Evolutionary conservation across 2,329 filamentous ascomycete species (phyloP).

Genomic region (Albophoma yamanashiensis): DNA sequence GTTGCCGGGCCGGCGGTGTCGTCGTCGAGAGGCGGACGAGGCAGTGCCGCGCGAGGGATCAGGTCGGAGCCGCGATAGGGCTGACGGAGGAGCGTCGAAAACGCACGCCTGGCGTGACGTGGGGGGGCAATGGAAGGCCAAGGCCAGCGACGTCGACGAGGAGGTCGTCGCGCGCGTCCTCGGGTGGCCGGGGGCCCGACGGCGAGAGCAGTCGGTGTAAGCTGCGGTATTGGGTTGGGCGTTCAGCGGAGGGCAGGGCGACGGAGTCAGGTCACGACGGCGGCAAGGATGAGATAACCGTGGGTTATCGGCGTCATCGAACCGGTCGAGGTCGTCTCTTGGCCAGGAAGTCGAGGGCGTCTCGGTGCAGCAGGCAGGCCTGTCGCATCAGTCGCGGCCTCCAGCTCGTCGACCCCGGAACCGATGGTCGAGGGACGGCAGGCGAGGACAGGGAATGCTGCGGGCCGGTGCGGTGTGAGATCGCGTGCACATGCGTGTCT

Average conservation of each 20-base stretch:
- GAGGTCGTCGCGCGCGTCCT: neutral
- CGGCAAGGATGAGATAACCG: slow-evolving; percentile 45
- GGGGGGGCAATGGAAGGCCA: neutral
- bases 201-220: neutral
- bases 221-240: neutral
- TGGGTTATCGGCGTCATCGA: slow-evolving; percentile 48
- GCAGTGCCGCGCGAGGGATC: neutral
- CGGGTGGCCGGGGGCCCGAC: neutral
- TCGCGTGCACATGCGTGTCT: slow-evolving; percentile 5
- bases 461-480: neutral
- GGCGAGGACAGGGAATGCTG: neutral
- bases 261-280: slow-evolving; percentile 36
- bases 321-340: slow-evolving; percentile 5
- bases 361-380: neutral
- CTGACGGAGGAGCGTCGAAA: neutral
- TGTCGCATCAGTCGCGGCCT: neutral
- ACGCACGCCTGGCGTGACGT: neutral
- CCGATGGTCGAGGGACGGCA: neutral
- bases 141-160: neutral
- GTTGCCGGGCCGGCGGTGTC: neutral
- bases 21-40: neutral
- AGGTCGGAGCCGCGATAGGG: neutral
- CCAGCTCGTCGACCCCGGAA: neutral
- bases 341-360: neutral
- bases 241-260: neutral